Percentiles rank a stretch among this genome's conserved stretches.
Conservation (phyloP, 2,329 filamentous ascomycete genomes). For the Colletotrichum sp. region DNA sequence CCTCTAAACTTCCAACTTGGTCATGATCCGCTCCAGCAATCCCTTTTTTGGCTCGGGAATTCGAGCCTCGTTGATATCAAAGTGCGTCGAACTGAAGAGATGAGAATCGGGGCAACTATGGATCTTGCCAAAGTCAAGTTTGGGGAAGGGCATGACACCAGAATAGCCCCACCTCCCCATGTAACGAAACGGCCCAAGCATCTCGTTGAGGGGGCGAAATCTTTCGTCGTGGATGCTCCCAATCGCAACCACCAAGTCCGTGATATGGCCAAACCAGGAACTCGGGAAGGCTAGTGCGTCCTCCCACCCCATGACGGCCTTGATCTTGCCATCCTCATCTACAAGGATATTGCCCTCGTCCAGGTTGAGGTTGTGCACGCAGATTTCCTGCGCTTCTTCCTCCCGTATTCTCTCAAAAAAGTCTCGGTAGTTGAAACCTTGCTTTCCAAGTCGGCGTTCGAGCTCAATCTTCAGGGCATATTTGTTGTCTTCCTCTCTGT, state of each 20-base stretch:
- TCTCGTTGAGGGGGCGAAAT: not conserved
- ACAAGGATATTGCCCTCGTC: slow-evolving; percentile 8
- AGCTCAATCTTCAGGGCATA: not conserved
- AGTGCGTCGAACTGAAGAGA: not conserved
- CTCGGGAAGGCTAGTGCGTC: slow-evolving; percentile 6
- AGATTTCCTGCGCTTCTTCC: not conserved
- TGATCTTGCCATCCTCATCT: not conserved
- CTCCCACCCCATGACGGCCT: slow-evolving; percentile 19
- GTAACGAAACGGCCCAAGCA: not conserved
- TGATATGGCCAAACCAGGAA: not conserved
- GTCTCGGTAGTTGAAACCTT: not conserved
- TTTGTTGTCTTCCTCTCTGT: not conserved
- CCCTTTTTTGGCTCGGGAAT: not conserved
- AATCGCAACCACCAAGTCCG: not conserved
- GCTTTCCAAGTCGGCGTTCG: not conserved
- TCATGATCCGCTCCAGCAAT: not conserved
- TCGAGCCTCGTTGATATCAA: not conserved
- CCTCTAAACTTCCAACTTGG: not conserved
- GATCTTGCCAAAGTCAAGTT: not conserved
- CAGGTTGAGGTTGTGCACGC: slow-evolving; percentile 8
- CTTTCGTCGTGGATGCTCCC: not conserved
- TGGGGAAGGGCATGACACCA: not conserved
- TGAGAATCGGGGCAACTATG: not conserved
- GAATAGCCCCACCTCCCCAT: not conserved
- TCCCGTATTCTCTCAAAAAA: not conserved